Evolutionary conservation across 176 grass and related monocot genomes (phyloP).

Genomic region (Rhipidocladum racemiflorum): DNA sequence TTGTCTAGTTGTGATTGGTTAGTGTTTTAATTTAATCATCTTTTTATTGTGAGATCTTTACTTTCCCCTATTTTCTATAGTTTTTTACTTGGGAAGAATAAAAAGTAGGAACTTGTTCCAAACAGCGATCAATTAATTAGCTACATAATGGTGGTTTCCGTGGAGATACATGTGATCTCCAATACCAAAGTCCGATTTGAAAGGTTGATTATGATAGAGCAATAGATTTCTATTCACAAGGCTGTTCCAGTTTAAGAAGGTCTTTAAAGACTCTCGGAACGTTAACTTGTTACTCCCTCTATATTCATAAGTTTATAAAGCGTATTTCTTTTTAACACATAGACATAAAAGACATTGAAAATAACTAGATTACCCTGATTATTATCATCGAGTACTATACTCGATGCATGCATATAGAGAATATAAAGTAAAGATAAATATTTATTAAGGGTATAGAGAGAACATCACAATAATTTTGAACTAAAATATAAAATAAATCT

Average conservation of each 20-base stretch:
- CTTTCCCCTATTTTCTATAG: not conserved
- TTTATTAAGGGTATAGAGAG: too few relatives aligned
- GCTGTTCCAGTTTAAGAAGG: conserved; percentile 34
- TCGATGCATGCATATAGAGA: too few relatives aligned
- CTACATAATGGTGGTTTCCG: conserved; percentile 33
- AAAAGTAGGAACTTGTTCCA: conserved; percentile 27
- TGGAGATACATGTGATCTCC: conserved; percentile 43
- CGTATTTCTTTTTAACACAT: too few relatives aligned
- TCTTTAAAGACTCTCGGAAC: conserved; percentile 34
- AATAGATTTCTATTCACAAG: conserved; percentile 41
- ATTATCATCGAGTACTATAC: too few relatives aligned
- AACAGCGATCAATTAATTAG: conserved; percentile 26
- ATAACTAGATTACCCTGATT: too few relatives aligned
- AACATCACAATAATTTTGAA: too few relatives aligned
- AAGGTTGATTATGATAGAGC: conserved; percentile 5
- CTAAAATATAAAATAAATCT: too few relatives aligned
- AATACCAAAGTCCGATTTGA: conserved; percentile 40
- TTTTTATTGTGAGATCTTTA: conserved; percentile 20
- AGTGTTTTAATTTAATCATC: conserved; percentile 30
- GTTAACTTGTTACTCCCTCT: conserved; percentile 6
- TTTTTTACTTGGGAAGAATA: conserved; percentile 18
- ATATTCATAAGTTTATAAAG: too few relatives aligned
- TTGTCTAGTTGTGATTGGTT: conserved; percentile 43
- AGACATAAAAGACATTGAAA: too few relatives aligned
- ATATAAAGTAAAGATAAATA: too few relatives aligned